Evolutionary conservation across 805 yeast species (phyloP).

Genomic region (Allodekkera sacchari): DNA sequence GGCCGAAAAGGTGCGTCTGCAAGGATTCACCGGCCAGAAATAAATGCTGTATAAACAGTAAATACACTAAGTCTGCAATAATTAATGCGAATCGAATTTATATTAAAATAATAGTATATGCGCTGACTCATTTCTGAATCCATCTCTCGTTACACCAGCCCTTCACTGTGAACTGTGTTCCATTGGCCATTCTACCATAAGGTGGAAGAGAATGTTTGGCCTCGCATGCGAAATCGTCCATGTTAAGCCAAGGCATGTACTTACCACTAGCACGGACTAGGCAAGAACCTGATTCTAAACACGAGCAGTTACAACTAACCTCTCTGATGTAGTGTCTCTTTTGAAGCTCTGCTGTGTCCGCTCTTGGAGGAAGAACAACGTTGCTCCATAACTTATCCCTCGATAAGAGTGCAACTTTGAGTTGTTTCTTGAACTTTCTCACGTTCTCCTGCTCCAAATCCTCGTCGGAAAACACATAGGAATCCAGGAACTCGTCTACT

Average conservation of each 20-base stretch:
- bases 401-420: conserved; percentile 32
- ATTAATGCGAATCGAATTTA: no score
- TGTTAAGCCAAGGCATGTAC: conserved; percentile 21
- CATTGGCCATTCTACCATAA: conserved; percentile 17
- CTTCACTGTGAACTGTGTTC: conserved; percentile 38
- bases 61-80: no score
- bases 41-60: no score
- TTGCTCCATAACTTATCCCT: conserved; percentile 46
- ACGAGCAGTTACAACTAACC: no score
- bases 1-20: conserved; percentile 73
- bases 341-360: conserved; percentile 20
- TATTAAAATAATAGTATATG: no score
- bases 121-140: conserved; percentile 11
- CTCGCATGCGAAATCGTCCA: conserved; percentile 12
- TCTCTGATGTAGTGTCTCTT: conserved; percentile 7
- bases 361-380: conserved; percentile 45
- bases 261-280: conserved; percentile 20
- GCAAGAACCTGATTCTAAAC: conserved; percentile 6
- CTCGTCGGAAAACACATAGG: conserved; percentile 7
- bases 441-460: conserved; percentile 3
- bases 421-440: conserved; percentile 6
- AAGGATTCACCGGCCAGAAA: conserved; percentile 51
- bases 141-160: conserved; percentile 44
- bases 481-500: conserved; percentile 20
- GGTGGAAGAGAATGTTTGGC: conserved; percentile 17